A percentile compares a stretch with the other conserved stretches of the same genome.
phyloP scores from a whole-genome alignment of 768 basidiomycete species.

The Trametes elegans region DNA sequence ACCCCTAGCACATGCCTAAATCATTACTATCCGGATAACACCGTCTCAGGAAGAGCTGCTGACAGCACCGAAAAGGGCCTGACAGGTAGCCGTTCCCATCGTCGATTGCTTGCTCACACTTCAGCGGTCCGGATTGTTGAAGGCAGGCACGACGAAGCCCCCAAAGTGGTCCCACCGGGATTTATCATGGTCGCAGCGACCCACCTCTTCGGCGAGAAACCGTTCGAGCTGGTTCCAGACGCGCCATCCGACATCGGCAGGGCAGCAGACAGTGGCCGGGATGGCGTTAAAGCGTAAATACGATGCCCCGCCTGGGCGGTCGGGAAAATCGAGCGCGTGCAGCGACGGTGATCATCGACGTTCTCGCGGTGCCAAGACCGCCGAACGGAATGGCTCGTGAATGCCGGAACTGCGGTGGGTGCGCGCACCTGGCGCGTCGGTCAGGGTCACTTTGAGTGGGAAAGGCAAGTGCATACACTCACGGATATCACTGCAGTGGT shows the following conservation, averaged over 20 bases:
- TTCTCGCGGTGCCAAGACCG: conserved; percentile 6
- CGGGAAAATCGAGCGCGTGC: conserved; percentile 1
- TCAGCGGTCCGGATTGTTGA: no score
- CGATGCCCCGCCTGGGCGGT: conserved; percentile 1
- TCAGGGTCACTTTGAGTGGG: no score
- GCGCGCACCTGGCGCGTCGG: no score
- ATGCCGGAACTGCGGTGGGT: no score
- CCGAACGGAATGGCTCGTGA: neutral
- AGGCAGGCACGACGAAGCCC: neutral
- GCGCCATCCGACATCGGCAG: neutral
- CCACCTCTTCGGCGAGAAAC: neutral
- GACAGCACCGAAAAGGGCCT: neutral
- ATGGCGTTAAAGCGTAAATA: conserved; percentile 21
- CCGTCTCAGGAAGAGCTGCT: neutral
- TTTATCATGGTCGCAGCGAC: neutral
- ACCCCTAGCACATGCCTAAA: neutral
- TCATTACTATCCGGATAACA: neutral
- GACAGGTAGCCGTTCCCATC: neutral
- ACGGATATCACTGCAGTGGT: no score
- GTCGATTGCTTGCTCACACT: neutral
- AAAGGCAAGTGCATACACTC: no score
- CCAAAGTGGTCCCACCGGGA: neutral
- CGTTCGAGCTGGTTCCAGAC: conserved; percentile 9
- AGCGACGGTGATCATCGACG: neutral
- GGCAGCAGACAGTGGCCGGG: no score